These are phyloP conservation scores for Populus simonii DNA, from an alignment of 345 rosid genomes.

Conservation along the genomic window DNA sequence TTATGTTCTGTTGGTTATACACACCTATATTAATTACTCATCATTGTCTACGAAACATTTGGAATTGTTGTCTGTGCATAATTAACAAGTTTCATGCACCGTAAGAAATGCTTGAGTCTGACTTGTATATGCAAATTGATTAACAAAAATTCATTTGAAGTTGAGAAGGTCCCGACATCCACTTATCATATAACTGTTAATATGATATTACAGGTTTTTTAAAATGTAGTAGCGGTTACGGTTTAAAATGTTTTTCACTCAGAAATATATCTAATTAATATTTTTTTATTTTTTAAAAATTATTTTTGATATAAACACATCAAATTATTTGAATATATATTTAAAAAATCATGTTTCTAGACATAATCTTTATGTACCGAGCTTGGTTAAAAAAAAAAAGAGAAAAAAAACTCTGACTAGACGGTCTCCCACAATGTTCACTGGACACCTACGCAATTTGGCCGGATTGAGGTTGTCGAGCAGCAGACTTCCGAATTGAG, in stretches of 20 bases:
- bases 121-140: not conserved
- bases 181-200: no score
- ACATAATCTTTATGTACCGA: no score
- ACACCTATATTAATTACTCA: not conserved
- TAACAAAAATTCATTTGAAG: not conserved
- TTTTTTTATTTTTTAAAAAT: no score
- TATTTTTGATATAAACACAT: fast-evolving
- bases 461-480: not conserved
- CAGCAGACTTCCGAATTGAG: not conserved
- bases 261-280: no score
- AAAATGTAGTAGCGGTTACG: fast-evolving
- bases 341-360: no score
- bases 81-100: not conserved
- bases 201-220: no score
- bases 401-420: not conserved
- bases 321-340: no score
- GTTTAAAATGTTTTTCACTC: no score
- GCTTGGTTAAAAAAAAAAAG: no score
- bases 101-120: not conserved
- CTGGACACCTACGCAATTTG: not conserved
- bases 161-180: not conserved
- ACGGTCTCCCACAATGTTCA: not conserved
- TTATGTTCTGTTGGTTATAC: not conserved
- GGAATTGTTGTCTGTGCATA: not conserved
- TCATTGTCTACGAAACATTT: not conserved